Conservation (phyloP, 2,329 filamentous ascomycete species). For the Calonectria leucothoes region DNA sequence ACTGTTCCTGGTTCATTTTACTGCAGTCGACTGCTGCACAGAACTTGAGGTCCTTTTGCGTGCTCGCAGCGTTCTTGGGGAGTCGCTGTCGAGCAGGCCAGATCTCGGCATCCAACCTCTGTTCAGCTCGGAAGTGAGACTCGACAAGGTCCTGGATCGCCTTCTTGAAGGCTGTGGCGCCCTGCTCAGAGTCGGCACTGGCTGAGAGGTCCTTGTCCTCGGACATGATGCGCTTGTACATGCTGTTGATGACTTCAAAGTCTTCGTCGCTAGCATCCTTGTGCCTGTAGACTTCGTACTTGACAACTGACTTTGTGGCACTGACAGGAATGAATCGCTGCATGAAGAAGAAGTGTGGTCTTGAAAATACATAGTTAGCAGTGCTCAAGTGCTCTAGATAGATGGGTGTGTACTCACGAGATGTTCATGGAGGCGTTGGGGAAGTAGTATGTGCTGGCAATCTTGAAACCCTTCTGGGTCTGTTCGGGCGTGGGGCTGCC, state of each 20-base stretch:
- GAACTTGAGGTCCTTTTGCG: slow-evolving; percentile 46
- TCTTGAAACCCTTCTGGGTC: slow-evolving; percentile 57
- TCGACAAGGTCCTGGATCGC: slow-evolving; percentile 60
- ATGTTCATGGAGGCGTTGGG: slow-evolving; percentile 64
- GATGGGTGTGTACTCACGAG: slow-evolving; percentile 52
- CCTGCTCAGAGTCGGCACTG: slow-evolving; percentile 67
- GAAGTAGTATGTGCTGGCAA: slow-evolving; percentile 61
- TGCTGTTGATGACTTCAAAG: slow-evolving; percentile 66
- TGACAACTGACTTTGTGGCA: slow-evolving; percentile 64
- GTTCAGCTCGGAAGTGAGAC: slow-evolving; percentile 60
- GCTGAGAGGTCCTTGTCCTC: slow-evolving; percentile 74
- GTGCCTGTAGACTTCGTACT: slow-evolving; percentile 73
- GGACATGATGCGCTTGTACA: slow-evolving; percentile 73
- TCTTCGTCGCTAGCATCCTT: slow-evolving; percentile 68
- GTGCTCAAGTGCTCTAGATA: no score
- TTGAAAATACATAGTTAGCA: slow-evolving; percentile 38
- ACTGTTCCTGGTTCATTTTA: slow-evolving; percentile 26
- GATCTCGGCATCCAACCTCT: slow-evolving; percentile 57
- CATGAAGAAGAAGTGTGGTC: slow-evolving; percentile 73
- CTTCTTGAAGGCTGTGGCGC: slow-evolving; percentile 67
- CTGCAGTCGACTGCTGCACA: slow-evolving; percentile 50
- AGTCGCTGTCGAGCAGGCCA: slow-evolving; percentile 61
- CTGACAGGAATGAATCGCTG: slow-evolving; percentile 70
- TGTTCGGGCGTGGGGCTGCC: slow-evolving; percentile 60
- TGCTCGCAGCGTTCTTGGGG: slow-evolving; percentile 40